phyloP scores from a whole-genome alignment of 2,329 filamentous ascomycete genomes.

The Calonectria pteridis region DNA sequence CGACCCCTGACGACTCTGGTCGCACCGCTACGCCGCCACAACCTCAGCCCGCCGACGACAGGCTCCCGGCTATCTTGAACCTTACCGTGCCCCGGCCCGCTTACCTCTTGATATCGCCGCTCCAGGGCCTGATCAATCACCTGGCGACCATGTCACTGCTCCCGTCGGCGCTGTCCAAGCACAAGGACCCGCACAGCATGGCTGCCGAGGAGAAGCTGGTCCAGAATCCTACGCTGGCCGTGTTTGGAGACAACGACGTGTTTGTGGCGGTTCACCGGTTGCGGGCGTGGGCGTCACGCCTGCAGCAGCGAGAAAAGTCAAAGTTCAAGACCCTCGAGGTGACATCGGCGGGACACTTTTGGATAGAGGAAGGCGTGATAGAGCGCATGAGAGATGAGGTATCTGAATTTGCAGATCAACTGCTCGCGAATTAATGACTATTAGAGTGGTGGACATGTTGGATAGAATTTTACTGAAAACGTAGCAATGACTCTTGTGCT shows the following conservation, averaged over 20 bases:
- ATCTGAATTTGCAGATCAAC: constrained; percentile 43
- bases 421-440: constrained; percentile 27
- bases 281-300: constrained; percentile 71
- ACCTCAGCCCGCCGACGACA: constrained; percentile 38
- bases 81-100: constrained; percentile 57
- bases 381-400: constrained; percentile 43
- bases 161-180: constrained; percentile 45
- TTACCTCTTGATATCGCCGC: constrained; percentile 77
- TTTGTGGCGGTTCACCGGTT: constrained; percentile 78
- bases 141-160: constrained; percentile 72
- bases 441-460: background rate
- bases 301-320: constrained; percentile 59
- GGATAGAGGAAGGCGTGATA: constrained; percentile 66
- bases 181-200: constrained; percentile 40
- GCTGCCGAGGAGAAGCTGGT: constrained; percentile 68
- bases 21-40: constrained; percentile 25
- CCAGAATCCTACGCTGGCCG: constrained; percentile 71
- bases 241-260: constrained; percentile 81
- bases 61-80: constrained; percentile 48
- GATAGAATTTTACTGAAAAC: background rate
- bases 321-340: constrained; percentile 63
- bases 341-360: constrained; percentile 71
- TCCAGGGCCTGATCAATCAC: constrained; percentile 70
- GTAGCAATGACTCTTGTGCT: background rate
- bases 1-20: constrained; percentile 7